phyloP scores from a whole-genome alignment of 1,139 yeast genomes.

The Diutina rugosa region DNA sequence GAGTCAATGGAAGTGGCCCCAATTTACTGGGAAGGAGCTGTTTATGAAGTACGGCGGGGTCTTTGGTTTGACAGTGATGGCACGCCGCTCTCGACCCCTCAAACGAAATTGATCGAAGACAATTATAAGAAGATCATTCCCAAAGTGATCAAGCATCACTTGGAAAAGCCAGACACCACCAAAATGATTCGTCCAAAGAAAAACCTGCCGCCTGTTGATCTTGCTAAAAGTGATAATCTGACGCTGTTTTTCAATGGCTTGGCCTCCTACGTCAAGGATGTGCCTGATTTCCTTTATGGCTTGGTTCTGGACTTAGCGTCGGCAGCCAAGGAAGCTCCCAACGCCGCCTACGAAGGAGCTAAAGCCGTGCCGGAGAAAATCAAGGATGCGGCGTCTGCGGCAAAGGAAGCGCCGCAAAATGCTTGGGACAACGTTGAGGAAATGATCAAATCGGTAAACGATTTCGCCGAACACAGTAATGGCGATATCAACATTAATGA shows the following conservation, averaged over 20 bases:
- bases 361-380: constrained; percentile 4
- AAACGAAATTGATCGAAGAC: constrained; percentile 49
- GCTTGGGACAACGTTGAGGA: neutral
- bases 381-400: constrained; percentile 5
- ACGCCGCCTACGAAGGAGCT: neutral
- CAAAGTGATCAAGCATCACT: constrained; percentile 1
- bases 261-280: neutral
- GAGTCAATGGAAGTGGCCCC: constrained; percentile 43
- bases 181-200: neutral
- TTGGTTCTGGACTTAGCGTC: neutral
- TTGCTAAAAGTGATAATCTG: neutral
- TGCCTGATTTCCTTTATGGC: neutral
- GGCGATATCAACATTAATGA: neutral
- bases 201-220: neutral
- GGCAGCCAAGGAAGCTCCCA: neutral
- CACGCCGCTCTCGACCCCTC: constrained; percentile 38
- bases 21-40: constrained; percentile 83
- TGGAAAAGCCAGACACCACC: constrained; percentile 2
- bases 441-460: neutral
- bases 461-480: neutral
- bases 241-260: neutral
- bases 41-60: constrained; percentile 74
- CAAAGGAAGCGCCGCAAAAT: constrained; percentile 2
- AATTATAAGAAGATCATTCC: constrained; percentile 30
- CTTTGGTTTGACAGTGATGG: constrained; percentile 65